A percentile compares a stretch with the other conserved stretches of the same genome.
Evolutionary conservation across 108 stramenopile genomes (phyloP).

Genomic region (Conticribra guillardii): DNA sequence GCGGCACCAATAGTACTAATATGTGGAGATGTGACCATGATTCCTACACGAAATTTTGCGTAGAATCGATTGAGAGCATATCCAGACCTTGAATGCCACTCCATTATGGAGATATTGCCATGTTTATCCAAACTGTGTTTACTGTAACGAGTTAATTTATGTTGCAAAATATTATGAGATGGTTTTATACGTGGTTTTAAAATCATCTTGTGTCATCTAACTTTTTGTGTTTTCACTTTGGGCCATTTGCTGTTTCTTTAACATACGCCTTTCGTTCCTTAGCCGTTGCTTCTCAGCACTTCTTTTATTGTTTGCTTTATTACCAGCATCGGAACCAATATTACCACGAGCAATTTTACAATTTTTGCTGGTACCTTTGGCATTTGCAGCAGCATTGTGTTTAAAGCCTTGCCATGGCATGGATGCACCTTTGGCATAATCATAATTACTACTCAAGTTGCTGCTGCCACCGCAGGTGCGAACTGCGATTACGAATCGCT

Average conservation of each 20-base stretch:
- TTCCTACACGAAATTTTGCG: too few relatives aligned
- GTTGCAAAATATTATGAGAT: too few relatives aligned
- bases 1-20: too few relatives aligned
- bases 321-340: slow-evolving; percentile 7
- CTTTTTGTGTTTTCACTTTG: background rate
- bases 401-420: background rate
- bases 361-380: background rate
- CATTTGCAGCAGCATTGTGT: background rate
- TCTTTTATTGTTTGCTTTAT: slow-evolving; percentile 37
- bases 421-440: background rate
- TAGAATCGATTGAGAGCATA: too few relatives aligned
- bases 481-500: slow-evolving; percentile 58
- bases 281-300: slow-evolving; percentile 42
- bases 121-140: too few relatives aligned
- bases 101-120: too few relatives aligned
- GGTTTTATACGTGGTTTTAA: too few relatives aligned
- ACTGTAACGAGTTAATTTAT: too few relatives aligned
- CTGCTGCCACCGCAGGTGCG: slow-evolving; percentile 14
- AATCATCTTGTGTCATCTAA: background rate
- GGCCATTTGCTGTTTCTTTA: slow-evolving; percentile 33
- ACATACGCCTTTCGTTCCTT: slow-evolving; percentile 46
- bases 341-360: background rate
- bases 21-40: too few relatives aligned
- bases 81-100: too few relatives aligned
- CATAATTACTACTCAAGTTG: background rate